phyloP scores from a whole-genome alignment of 2,329 filamentous ascomycete genomes.

The Colletotrichum lupini region DNA sequence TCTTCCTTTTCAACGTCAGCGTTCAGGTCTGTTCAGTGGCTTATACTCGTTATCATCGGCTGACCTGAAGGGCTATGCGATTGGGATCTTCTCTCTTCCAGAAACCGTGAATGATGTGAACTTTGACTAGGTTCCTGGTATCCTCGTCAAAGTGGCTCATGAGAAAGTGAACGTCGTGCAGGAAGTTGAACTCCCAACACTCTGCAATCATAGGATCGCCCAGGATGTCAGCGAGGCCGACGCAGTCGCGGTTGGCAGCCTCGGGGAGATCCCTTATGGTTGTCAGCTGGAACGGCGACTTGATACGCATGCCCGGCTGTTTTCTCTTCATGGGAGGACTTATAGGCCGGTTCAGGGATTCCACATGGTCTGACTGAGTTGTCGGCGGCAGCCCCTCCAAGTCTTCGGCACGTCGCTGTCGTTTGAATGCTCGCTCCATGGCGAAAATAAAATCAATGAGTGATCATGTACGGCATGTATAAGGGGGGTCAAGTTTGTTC shows the following conservation, averaged over 20 bases:
- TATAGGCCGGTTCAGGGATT: slow-evolving; percentile 52
- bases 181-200: slow-evolving; percentile 77
- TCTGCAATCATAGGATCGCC: slow-evolving; percentile 79
- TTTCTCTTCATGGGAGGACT: slow-evolving; percentile 57
- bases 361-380: slow-evolving; percentile 9
- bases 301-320: slow-evolving; percentile 43
- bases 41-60: slow-evolving; percentile 25
- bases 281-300: slow-evolving; percentile 79
- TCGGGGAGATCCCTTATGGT: slow-evolving; percentile 72
- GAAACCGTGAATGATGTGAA: slow-evolving; percentile 71
- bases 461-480: neutral
- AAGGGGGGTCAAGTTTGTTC: no score
- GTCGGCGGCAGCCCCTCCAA: neutral
- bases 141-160: slow-evolving; percentile 65
- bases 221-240: slow-evolving; percentile 75
- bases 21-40: neutral
- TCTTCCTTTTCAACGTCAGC: slow-evolving; percentile 60
- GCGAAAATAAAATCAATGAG: neutral
- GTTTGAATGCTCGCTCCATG: slow-evolving; percentile 48
- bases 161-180: slow-evolving; percentile 70
- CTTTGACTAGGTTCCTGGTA: slow-evolving; percentile 57
- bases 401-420: slow-evolving; percentile 38
- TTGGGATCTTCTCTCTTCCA: slow-evolving; percentile 75
- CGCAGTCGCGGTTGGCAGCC: slow-evolving; percentile 71
- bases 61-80: slow-evolving; percentile 67